Evolutionary conservation across 805 yeast species (phyloP).

Genomic region (Myxozyma lipomycoides): DNA sequence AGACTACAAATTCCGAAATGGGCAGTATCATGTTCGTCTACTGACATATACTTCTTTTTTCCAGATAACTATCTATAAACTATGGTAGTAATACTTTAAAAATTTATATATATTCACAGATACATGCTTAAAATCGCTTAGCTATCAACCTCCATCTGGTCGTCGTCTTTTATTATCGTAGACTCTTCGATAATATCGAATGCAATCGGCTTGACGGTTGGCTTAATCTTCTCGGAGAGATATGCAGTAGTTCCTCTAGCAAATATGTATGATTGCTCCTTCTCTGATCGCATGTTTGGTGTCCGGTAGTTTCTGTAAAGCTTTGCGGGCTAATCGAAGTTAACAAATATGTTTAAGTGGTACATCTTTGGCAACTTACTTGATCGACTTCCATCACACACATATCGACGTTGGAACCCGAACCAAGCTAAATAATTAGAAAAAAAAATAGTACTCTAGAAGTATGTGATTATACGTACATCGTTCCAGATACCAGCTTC

Average conservation of each 20-base stretch:
- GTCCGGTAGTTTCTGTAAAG: conserved; percentile 81
- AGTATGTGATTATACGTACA: conserved; percentile 27
- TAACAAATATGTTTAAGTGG: not conserved
- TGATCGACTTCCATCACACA: conserved; percentile 95
- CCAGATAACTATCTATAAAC: too few species aligned
- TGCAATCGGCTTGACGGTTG: conserved; percentile 55
- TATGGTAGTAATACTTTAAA: too few species aligned
- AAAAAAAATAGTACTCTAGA: not conserved
- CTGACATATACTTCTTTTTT: too few species aligned
- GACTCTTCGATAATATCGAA: conserved; percentile 23
- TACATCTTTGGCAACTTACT: conserved; percentile 49
- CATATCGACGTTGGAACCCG: conserved; percentile 96
- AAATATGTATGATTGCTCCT: conserved; percentile 79
- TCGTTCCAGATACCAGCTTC: conserved; percentile 99
- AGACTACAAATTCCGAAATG: too few species aligned
- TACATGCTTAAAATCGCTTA: not conserved
- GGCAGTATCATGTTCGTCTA: too few species aligned
- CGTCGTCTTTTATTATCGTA: conserved; percentile 16
- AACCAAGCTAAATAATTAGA: conserved; percentile 53
- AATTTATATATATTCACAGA: too few species aligned
- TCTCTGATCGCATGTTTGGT: conserved; percentile 82
- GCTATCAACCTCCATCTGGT: conserved; percentile 24
- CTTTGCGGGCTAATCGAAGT: conserved; percentile 49
- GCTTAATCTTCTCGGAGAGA: conserved; percentile 61
- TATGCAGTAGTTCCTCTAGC: conserved; percentile 92